A percentile compares a stretch with the other conserved stretches of the same genome.
These are phyloP conservation scores for Hemisphaericaspora nanyangensis DNA, from an alignment of 805 yeast species.

Conservation along the genomic window DNA sequence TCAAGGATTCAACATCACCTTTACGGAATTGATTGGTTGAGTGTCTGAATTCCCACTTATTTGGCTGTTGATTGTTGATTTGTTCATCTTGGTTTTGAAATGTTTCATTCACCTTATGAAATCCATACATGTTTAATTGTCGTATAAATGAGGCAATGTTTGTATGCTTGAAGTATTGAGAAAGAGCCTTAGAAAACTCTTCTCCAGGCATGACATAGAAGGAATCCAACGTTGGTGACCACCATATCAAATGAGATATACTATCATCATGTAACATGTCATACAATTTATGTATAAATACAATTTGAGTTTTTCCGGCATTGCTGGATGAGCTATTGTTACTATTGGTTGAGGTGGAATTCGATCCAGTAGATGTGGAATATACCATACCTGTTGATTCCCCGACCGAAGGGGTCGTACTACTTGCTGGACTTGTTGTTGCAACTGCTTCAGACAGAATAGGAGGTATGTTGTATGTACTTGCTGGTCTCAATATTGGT, in stretches of 20 bases:
- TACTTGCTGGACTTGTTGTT: not conserved
- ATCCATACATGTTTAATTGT: conserved; percentile 44
- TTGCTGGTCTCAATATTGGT: not conserved
- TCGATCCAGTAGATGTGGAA: not conserved
- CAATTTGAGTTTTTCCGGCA: conserved; percentile 36
- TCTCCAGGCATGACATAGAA: conserved; percentile 84
- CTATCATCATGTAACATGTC: conserved; percentile 81
- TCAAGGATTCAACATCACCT: conserved; percentile 73
- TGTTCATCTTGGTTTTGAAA: conserved; percentile 22
- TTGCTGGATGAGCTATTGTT: not conserved
- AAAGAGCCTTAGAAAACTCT: conserved; percentile 72
- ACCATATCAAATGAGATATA: conserved; percentile 76
- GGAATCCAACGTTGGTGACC: conserved; percentile 69
- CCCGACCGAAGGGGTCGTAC: not conserved
- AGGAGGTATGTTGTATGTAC: not conserved
- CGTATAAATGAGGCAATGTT: conserved; percentile 42
- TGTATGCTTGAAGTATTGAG: conserved; percentile 49
- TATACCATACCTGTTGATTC: not conserved
- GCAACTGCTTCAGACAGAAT: not conserved
- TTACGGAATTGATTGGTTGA: conserved; percentile 72
- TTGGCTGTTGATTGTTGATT: conserved; percentile 3
- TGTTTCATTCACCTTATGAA: conserved; percentile 41
- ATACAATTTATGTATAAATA: conserved; percentile 84
- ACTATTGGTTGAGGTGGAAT: not conserved
- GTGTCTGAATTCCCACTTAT: conserved; percentile 84